Conservation (phyloP, 805 yeast genomes). For the Clavispora phyllophila region DNA sequence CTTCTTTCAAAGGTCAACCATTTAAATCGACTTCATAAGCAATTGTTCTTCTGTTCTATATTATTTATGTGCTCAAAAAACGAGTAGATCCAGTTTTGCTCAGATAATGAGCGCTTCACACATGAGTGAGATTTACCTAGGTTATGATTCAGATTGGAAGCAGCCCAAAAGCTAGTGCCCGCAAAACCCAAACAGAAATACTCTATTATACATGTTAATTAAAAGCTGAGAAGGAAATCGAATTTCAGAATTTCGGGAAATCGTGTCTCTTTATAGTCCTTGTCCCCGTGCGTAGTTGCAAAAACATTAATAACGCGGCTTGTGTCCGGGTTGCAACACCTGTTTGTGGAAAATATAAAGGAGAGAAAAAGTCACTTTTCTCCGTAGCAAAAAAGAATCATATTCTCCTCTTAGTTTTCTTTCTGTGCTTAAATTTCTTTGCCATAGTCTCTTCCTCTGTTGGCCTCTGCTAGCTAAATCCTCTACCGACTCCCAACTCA, state of each 20-base stretch:
- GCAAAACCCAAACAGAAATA: no score
- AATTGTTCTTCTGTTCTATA: no score
- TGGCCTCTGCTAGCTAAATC: background rate
- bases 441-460: background rate
- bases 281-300: background rate
- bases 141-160: background rate
- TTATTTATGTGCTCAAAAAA: no score
- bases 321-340: background rate
- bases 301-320: background rate
- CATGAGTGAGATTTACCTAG: background rate
- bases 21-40: no score
- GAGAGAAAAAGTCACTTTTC: background rate
- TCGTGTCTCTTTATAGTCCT: background rate
- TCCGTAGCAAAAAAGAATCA: background rate
- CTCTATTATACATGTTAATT: no score
- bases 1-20: no score
- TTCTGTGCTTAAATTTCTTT: background rate
- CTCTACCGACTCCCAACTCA: background rate
- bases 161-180: background rate
- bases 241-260: no score
- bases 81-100: no score
- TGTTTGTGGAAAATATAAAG: background rate
- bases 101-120: background rate
- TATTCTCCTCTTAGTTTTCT: background rate
- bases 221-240: no score